Conservation (phyloP, 169 alveolate genomes). For the Eimeria tenella region DNA sequence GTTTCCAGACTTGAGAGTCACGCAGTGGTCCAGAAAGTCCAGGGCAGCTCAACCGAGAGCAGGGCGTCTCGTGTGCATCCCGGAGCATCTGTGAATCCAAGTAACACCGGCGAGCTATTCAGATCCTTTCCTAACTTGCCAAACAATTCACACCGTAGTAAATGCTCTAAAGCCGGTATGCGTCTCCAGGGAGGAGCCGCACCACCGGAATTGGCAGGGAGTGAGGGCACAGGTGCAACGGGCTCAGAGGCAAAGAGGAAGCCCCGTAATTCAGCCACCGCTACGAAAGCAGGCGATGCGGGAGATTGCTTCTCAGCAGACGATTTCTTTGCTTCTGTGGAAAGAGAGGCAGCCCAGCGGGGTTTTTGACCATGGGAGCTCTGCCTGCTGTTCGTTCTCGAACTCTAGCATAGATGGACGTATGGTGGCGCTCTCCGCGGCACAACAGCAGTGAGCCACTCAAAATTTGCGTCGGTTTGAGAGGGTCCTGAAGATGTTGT, state of each 20-base stretch:
- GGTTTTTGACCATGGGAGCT: not conserved
- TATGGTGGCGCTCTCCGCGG: too few species aligned
- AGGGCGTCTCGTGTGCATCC: not conserved
- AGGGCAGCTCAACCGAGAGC: not conserved
- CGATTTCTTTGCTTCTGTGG: conserved; percentile 57
- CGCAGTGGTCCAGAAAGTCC: not conserved
- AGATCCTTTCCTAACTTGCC: too few species aligned
- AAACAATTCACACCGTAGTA: not conserved
- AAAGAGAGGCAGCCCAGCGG: conserved; percentile 54
- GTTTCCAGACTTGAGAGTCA: not conserved
- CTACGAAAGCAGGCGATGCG: not conserved
- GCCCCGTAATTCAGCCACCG: not conserved
- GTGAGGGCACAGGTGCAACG: not conserved
- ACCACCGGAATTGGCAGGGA: not conserved
- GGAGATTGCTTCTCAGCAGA: not conserved
- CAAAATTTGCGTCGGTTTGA: too few species aligned
- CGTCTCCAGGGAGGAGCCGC: conserved; percentile 25
- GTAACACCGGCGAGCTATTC: too few species aligned
- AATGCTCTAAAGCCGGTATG: conserved; percentile 12
- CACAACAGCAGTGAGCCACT: too few species aligned
- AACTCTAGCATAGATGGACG: too few species aligned
- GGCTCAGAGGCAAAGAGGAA: not conserved
- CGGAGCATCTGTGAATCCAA: not conserved
- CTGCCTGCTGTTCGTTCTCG: too few species aligned
- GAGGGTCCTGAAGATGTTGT: too few species aligned